These are phyloP conservation scores for Luvunga scandens DNA, from an alignment of 345 rosid genomes.

Conservation along the genomic window DNA sequence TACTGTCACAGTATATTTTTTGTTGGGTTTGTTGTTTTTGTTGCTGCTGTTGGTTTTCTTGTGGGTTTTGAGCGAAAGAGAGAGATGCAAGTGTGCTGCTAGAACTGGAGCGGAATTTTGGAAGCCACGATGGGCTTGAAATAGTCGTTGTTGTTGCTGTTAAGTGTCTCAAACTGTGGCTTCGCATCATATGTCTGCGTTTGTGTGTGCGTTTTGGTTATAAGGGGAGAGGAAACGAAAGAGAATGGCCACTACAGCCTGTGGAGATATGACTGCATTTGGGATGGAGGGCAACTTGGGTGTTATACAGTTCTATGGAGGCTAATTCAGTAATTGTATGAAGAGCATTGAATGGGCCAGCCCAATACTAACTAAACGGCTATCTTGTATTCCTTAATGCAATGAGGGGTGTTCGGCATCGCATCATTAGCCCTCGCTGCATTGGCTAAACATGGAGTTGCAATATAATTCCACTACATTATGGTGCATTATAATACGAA, in stretches of 20 bases:
- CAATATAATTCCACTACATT: too few species aligned
- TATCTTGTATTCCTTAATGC: neutral
- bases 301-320: neutral
- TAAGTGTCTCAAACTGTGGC: constrained; percentile 36
- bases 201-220: neutral
- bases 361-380: neutral
- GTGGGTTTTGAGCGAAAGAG: constrained; percentile 25
- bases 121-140: constrained; percentile 28
- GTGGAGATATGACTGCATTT: neutral
- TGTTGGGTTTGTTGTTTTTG: constrained; percentile 5
- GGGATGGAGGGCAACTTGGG: constrained; percentile 2
- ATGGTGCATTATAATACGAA: too few species aligned
- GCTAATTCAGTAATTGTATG: neutral
- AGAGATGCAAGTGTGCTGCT: constrained; percentile 33
- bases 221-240: neutral
- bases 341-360: neutral
- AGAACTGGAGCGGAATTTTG: constrained; percentile 24
- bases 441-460: too few species aligned
- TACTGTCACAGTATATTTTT: neutral
- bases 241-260: too few species aligned
- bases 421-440: too few species aligned
- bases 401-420: too few species aligned
- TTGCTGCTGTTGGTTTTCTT: constrained; percentile 2
- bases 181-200: constrained; percentile 21
- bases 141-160: constrained; percentile 7